Evolutionary conservation across 1,284 basidiomycete genomes (phyloP).

Genomic region (Marasmius fiardii): DNA sequence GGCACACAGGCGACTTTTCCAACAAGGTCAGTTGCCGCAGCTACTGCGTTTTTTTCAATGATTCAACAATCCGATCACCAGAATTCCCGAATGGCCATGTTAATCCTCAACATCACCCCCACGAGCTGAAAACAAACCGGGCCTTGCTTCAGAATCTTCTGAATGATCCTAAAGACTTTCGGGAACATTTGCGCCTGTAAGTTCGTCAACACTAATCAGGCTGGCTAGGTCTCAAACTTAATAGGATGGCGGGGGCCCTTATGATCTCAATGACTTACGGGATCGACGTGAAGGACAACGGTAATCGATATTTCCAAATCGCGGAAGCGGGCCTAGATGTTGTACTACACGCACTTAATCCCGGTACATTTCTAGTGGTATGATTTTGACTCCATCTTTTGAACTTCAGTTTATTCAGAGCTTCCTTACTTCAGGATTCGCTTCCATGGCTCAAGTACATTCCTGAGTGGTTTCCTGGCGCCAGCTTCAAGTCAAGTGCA

Average conservation of each 20-base stretch:
- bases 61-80: not conserved
- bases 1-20: not conserved
- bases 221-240: not conserved
- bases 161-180: not conserved
- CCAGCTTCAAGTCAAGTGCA: slow-evolving; percentile 11
- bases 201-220: not conserved
- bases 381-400: not conserved
- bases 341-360: not conserved
- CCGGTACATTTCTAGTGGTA: not conserved
- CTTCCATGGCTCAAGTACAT: slow-evolving; percentile 13
- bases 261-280: not conserved
- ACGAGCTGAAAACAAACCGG: not conserved
- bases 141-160: not conserved
- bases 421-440: not conserved
- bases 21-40: not conserved
- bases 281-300: not conserved
- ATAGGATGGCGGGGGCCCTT: not conserved
- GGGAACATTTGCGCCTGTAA: not conserved
- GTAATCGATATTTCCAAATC: not conserved
- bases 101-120: not conserved
- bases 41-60: not conserved
- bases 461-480: slow-evolving; percentile 12
- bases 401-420: not conserved
- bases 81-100: not conserved
- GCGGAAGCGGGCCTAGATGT: not conserved